Percentiles rank a stretch among this genome's conserved stretches.
Evolutionary conservation across 805 yeast genomes (phyloP).

Genomic region (Candida piceae): DNA sequence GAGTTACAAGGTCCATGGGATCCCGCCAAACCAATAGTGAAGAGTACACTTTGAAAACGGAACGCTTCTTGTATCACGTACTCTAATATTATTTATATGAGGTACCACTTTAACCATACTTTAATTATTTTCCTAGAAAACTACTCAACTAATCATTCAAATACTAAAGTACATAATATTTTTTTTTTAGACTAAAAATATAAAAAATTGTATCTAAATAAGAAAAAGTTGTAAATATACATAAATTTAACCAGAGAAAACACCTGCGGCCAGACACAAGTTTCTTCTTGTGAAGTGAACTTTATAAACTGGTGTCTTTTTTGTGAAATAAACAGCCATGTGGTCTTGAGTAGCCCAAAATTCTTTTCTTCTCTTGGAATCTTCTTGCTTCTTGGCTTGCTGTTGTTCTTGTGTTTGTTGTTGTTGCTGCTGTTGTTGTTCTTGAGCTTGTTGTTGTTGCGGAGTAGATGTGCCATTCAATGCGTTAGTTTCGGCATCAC

Average conservation of each 20-base stretch:
- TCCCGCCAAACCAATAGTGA: constrained; percentile 67
- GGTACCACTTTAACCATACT: too few species aligned
- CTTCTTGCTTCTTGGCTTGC: constrained; percentile 30
- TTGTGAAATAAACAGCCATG: constrained; percentile 89
- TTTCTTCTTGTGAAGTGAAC: constrained; percentile 90
- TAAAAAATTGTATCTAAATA: too few species aligned
- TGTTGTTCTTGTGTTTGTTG: constrained; percentile 11
- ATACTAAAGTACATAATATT: too few species aligned
- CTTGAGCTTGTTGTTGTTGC: constrained; percentile 13
- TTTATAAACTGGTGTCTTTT: constrained; percentile 88
- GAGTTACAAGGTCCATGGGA: constrained; percentile 95
- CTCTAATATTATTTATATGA: too few species aligned
- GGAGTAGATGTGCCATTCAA: too few species aligned
- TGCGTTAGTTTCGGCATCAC: constrained; percentile 15
- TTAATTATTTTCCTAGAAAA: too few species aligned
- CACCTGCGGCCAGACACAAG: constrained; percentile 90
- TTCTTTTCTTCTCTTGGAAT: constrained; percentile 55
- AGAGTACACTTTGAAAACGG: constrained; percentile 24
- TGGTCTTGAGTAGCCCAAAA: constrained; percentile 84
- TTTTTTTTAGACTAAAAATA: too few species aligned
- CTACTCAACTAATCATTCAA: too few species aligned
- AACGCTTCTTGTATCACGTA: too few species aligned
- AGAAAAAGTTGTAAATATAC: too few species aligned
- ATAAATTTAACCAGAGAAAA: constrained; percentile 47
- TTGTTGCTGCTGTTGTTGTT: constrained; percentile 20